Conservation (phyloP, 2,329 filamentous ascomycete species). For the Colletotrichum chlorophyti region DNA sequence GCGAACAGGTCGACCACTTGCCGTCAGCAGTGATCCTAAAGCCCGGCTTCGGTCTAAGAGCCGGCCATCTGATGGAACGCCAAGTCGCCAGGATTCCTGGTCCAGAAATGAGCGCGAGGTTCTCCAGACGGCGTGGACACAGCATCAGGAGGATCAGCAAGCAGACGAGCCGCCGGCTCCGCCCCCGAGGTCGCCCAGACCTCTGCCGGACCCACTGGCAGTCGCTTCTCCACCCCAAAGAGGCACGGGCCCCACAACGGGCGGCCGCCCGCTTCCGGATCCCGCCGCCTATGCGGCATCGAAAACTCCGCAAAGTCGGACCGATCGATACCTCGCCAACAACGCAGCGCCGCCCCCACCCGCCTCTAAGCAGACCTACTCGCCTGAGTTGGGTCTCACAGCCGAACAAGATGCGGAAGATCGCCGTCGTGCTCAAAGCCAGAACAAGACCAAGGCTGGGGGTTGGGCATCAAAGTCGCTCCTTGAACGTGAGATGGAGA, state of each 20-base stretch:
- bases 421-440: conserved; percentile 62
- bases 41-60: conserved; percentile 37
- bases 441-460: conserved; percentile 66
- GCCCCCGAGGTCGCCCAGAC: conserved; percentile 41
- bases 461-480: conserved; percentile 73
- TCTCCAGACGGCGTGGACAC: conserved; percentile 60
- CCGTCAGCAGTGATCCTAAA: conserved; percentile 36
- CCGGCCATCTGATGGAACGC: conserved; percentile 36
- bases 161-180: conserved; percentile 33
- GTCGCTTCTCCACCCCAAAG: conserved; percentile 35
- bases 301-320: conserved; percentile 48
- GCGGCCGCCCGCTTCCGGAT: conserved; percentile 60
- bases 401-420: conserved; percentile 70
- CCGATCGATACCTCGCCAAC: conserved; percentile 63
- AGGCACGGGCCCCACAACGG: conserved; percentile 46
- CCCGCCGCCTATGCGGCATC: conserved; percentile 43
- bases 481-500: conserved; percentile 81
- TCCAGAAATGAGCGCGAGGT: conserved; percentile 69
- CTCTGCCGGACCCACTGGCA: conserved; percentile 47
- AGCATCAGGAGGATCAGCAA: conserved; percentile 45
- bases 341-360: conserved; percentile 55
- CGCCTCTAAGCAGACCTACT: conserved; percentile 56
- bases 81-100: conserved; percentile 70
- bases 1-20: conserved; percentile 42
- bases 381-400: conserved; percentile 60